Evolutionary conservation across 345 rosid species (phyloP).

Genomic region (Eucalyptus leucophloia): DNA sequence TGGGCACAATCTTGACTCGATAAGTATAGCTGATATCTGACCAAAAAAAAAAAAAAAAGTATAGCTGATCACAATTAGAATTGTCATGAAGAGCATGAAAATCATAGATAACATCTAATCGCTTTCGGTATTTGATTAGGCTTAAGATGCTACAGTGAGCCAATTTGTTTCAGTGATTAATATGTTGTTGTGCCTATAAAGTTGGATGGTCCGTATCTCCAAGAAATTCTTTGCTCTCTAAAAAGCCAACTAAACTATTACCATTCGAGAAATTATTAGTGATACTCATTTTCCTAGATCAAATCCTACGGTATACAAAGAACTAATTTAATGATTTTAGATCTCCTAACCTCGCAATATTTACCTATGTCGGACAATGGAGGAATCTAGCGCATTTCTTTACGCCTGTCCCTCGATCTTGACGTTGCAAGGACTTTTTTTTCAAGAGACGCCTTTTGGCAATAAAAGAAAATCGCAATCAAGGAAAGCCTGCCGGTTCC

Average conservation of each 20-base stretch:
- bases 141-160: not conserved
- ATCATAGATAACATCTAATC: not conserved
- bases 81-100: not conserved
- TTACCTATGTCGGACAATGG: not conserved
- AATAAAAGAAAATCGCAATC: not conserved
- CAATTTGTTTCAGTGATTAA: not conserved
- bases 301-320: not conserved
- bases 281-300: not conserved
- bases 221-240: not conserved
- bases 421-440: not conserved
- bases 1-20: not conserved
- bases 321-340: not conserved
- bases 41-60: too few species aligned
- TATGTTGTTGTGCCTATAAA: not conserved
- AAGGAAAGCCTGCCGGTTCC: not conserved
- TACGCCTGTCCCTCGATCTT: not conserved
- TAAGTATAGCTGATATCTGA: not conserved
- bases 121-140: not conserved
- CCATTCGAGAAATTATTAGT: not conserved
- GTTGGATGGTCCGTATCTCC: not conserved
- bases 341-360: not conserved
- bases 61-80: not conserved
- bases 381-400: not conserved
- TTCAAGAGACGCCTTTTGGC: not conserved
- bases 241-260: not conserved